These are phyloP conservation scores for Micractinium sp. DNA, from an alignment of 139 green algal genomes.

Conservation along the genomic window DNA sequence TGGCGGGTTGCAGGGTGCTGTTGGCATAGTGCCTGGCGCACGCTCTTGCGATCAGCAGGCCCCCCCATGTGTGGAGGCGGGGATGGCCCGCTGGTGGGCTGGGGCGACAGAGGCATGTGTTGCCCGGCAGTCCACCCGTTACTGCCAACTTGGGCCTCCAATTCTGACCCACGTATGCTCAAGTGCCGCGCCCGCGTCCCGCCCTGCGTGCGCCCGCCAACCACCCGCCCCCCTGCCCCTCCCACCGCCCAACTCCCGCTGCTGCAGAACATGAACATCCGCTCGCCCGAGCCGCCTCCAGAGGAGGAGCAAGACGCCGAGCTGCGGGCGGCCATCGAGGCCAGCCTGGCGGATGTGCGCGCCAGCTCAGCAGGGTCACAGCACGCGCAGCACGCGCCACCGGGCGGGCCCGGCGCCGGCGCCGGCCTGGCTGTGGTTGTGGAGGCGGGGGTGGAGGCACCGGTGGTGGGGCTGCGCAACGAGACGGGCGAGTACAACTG, in stretches of 20 bases:
- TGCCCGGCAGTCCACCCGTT: too few relatives aligned
- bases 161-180: too few relatives aligned
- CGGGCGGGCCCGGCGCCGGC: background rate
- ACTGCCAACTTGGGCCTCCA: too few relatives aligned
- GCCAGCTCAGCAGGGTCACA: background rate
- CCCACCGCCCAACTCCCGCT: background rate
- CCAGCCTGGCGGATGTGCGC: conserved; percentile 6
- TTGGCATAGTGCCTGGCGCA: too few relatives aligned
- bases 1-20: too few relatives aligned
- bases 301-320: background rate
- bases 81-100: too few relatives aligned
- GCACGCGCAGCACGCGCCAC: background rate
- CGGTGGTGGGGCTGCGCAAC: conserved; percentile 26
- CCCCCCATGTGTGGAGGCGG: too few relatives aligned
- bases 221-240: background rate
- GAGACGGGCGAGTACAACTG: conserved; percentile 81
- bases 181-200: too few relatives aligned
- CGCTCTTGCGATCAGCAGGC: too few relatives aligned
- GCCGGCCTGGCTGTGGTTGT: background rate
- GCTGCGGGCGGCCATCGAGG: background rate
- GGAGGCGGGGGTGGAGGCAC: background rate
- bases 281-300: background rate
- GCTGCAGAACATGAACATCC: background rate
- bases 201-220: background rate
- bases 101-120: too few relatives aligned